Evolutionary conservation across 2,329 filamentous ascomycete genomes (phyloP).

Genomic region (Aurifilum marmelostoma): DNA sequence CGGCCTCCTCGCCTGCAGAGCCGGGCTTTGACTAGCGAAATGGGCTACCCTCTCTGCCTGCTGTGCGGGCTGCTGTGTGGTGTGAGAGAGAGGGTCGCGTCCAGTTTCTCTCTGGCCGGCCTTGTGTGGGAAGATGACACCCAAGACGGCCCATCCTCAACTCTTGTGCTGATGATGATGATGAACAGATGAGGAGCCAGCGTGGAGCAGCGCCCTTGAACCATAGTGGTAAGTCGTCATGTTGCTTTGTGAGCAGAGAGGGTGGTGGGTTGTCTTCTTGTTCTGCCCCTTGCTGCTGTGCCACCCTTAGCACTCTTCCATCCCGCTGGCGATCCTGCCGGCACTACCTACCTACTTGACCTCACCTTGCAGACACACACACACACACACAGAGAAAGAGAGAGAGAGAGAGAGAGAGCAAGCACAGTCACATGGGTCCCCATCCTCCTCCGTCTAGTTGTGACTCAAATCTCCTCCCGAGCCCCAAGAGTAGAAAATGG

Average conservation of each 20-base stretch:
- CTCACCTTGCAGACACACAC: not conserved
- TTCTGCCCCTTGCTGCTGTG: constrained; percentile 1
- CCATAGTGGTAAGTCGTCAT: not conserved
- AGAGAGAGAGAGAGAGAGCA: too few species aligned
- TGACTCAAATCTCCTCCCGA: not conserved
- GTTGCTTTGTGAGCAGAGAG: not conserved
- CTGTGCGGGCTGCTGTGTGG: not conserved
- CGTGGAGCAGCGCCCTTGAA: not conserved
- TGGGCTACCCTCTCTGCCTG: not conserved
- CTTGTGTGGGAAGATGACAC: not conserved
- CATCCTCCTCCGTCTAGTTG: not conserved
- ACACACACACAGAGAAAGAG: too few species aligned
- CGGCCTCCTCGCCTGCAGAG: constrained; percentile 16
- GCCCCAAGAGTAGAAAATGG: not conserved
- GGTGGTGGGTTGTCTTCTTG: not conserved
- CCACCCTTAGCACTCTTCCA: not conserved
- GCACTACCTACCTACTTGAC: not conserved
- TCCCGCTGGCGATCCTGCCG: not conserved
- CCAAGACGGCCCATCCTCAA: not conserved
- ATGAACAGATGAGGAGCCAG: not conserved
- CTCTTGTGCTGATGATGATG: not conserved
- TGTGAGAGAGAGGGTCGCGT: too few species aligned
- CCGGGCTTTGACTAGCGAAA: not conserved
- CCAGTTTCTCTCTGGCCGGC: not conserved
- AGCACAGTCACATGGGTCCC: too few species aligned